Evolutionary conservation across 176 grass and related monocot genomes (phyloP).

Genomic region (Aegilops tauschii): DNA sequence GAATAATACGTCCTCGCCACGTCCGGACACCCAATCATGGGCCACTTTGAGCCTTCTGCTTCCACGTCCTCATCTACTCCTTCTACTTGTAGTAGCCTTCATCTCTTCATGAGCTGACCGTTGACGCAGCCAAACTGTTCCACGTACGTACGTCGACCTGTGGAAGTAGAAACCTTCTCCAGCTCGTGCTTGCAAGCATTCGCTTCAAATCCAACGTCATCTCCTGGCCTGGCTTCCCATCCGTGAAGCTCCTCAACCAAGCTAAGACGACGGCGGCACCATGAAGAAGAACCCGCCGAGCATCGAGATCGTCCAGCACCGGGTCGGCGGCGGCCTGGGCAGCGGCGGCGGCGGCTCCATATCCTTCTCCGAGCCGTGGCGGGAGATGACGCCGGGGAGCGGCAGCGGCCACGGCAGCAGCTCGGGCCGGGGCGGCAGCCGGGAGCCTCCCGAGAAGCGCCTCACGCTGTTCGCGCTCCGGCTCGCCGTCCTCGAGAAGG

Average conservation of each 20-base stretch:
- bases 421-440: neutral
- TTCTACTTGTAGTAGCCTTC: too few species aligned
- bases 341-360: neutral
- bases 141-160: neutral
- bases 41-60: neutral
- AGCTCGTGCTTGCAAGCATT: neutral
- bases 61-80: neutral
- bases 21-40: neutral
- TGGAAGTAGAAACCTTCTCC: neutral
- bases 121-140: neutral
- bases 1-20: neutral
- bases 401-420: neutral
- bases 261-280: neutral
- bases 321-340: neutral
- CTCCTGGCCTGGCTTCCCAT: neutral
- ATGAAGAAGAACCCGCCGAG: slow-evolving; percentile 5
- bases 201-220: neutral
- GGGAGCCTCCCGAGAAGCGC: slow-evolving; percentile 49
- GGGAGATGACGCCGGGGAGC: slow-evolving; percentile 13
- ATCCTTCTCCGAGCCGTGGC: slow-evolving; percentile 34
- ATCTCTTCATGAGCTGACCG: neutral
- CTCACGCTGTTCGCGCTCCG: slow-evolving; percentile 60
- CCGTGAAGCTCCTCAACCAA: neutral
- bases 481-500: slow-evolving; percentile 59
- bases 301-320: slow-evolving; percentile 4